Base-by-base conservation (phyloP, 805 yeast genomes). In the Ogataea dorogensis region DNA sequence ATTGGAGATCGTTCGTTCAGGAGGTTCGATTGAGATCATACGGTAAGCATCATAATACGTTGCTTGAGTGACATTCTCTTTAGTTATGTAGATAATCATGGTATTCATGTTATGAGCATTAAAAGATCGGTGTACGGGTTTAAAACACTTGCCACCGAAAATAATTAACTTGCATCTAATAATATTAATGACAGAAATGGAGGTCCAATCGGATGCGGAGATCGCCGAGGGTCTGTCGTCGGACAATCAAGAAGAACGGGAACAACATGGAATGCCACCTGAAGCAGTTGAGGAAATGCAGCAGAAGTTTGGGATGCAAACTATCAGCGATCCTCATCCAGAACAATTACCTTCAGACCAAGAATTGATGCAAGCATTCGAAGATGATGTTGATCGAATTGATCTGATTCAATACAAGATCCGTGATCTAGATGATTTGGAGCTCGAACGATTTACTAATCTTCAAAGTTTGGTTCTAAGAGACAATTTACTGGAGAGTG, bases 401-500 rank as follows among this genome's bases (percentile, higher is more conserved):
- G 87, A 82, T 34, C 61, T 86, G 44, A 67, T 82, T 13, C 95
- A 86, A 54, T 61, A 82, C 54, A 84, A 83, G 59, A 77, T 86
- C 25, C 53, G 66, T 7, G 73, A 83, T 0, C 51, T 87, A 51
- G 81, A 77, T 36, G 86, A 72, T 42, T 64, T 86, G 46, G 66
- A 74, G 20, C 61, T 86, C 30, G 57, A 54, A 10, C 65, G 86
- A 38, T 86, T 88, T 56, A 54, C 27, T 1, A 59, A 74, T 18
- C 63, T 88, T 41, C 79, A 74, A 47, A 56, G 68, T 4, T 64
- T 91, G 14, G 82, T 88, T 43, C 67, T 93, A 41, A 75, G 98
- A 55, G 95, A 88, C 53, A 93, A 93, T 59, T 65, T 87, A 46
- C 67, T 93, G 24, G 79, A 83, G 18, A 73, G 82, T n/a, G 70